Base-by-base conservation (phyloP, 352 stramenopile species). In the Blastocystis sp. region DNA sequence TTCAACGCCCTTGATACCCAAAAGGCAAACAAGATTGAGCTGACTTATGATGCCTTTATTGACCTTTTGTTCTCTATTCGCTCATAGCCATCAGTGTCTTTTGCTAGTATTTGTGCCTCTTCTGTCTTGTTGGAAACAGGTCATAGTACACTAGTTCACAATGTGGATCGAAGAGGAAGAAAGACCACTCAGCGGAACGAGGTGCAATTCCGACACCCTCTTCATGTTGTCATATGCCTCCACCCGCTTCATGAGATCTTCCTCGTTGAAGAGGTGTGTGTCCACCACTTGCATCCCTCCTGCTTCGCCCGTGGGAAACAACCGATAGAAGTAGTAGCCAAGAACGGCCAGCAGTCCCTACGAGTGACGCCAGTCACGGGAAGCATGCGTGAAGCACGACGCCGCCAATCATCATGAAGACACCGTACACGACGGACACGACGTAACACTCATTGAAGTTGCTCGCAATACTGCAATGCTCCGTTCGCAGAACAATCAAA, bases 11-110 rank as follows among this genome's bases (percentile, higher is more conserved):
- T 80, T 2, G 69, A 80, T 61, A 80, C 69, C 19, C 69, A 80
- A 24, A 80, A 80, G 69, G 39, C 37, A 31, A 80, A 80, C n/a
- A 80, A 80, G 39, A 80, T 80, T 63, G 69, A 80, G 19, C 69
- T 80, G 29, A 62, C 69, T 13, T 80, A 80, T 29, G 69, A 80
- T 35, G 69, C 69, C 13, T 80, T 80, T 29, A 80, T 80, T 19
- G 69, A 80, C 55, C 39, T 80, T 19, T 45, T 80, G 19, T 80
- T 80, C 33, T 80, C 69, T 45, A 80, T 80, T 62, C 69, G 69
- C 31, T 80, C 69, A 12, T 80, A 33, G 50, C 19, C n/a, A 45
- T 80, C 6, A 65, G 60, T 59, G 66, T 77, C 50, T 31, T 77
- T 45, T 77, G 66, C 29, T 55, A 77, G 16, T 77, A 35, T 31